phyloP scores from a whole-genome alignment of 345 rosid genomes.

The Linum usitatissimum region DNA sequence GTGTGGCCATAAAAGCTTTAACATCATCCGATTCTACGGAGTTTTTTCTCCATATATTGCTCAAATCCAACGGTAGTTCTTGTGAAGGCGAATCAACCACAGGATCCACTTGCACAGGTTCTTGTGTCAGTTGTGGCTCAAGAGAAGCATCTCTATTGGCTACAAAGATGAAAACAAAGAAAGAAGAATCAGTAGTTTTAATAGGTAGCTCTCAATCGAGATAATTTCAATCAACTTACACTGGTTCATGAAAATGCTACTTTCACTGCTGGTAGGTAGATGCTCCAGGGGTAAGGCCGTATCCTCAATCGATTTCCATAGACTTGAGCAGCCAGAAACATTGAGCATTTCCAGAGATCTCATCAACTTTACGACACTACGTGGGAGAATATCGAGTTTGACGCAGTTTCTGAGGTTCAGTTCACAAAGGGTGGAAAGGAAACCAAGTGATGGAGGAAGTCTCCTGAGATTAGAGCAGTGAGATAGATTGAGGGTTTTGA shows the following conservation, averaged over 20 bases:
- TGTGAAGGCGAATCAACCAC: background rate
- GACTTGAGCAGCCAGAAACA: background rate
- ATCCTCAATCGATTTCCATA: background rate
- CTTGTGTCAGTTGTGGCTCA: background rate
- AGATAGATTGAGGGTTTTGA: background rate
- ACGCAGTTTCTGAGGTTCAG: conserved; percentile 2
- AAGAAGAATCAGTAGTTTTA: background rate
- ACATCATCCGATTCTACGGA: background rate
- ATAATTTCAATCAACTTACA: background rate
- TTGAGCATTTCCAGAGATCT: background rate
- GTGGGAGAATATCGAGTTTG: background rate
- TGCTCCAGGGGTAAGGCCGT: no score
- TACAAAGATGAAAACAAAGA: background rate
- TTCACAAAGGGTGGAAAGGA: background rate
- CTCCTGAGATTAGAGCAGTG: conserved; percentile 2
- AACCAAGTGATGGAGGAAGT: conserved; percentile 4
- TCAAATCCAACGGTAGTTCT: background rate
- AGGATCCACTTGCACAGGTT: background rate
- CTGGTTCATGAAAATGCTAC: background rate
- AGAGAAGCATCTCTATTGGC: background rate
- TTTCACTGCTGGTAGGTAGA: no score
- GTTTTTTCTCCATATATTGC: background rate
- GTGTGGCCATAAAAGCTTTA: no score
- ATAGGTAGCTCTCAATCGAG: background rate
- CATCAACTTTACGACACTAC: background rate